Conservation (phyloP, 805 yeast species). For the Candida alai region DNA sequence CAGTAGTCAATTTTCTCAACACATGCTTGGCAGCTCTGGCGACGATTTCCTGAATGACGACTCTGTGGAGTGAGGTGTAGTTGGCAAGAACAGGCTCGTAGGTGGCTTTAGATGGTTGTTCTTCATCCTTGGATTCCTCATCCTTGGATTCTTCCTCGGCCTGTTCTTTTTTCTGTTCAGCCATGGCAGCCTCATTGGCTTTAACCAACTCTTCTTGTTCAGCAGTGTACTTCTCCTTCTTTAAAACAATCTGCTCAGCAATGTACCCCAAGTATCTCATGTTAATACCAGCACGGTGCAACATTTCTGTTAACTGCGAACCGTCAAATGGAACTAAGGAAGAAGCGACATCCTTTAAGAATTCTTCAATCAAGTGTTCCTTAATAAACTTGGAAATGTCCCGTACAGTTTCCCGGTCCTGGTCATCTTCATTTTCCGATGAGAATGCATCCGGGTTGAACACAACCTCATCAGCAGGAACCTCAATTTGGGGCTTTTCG, state of each 20-base stretch:
- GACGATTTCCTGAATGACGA: constrained; percentile 65
- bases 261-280: constrained; percentile 79
- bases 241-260: constrained; percentile 33
- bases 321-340: constrained; percentile 80
- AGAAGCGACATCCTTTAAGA: constrained; percentile 51
- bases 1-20: constrained; percentile 45
- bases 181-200: constrained; percentile 21
- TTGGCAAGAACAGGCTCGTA: constrained; percentile 41
- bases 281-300: constrained; percentile 85
- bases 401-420: constrained; percentile 64
- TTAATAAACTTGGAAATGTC: constrained; percentile 65
- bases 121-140: constrained; percentile 19
- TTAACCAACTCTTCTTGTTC: constrained; percentile 18
- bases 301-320: constrained; percentile 55
- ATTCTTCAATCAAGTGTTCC: constrained; percentile 56
- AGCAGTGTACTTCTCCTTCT: constrained; percentile 16
- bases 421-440: constrained; percentile 37
- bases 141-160: constrained; percentile 26
- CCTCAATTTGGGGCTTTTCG: constrained; percentile 47
- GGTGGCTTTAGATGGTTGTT: constrained; percentile 30
- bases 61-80: constrained; percentile 43
- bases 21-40: constrained; percentile 78
- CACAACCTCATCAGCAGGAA: constrained; percentile 51
- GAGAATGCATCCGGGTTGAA: constrained; percentile 78
- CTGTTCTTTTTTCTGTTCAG: constrained; percentile 16